Conservation (phyloP, 306 rosid species). For the Cucurbita maxima region DNA sequence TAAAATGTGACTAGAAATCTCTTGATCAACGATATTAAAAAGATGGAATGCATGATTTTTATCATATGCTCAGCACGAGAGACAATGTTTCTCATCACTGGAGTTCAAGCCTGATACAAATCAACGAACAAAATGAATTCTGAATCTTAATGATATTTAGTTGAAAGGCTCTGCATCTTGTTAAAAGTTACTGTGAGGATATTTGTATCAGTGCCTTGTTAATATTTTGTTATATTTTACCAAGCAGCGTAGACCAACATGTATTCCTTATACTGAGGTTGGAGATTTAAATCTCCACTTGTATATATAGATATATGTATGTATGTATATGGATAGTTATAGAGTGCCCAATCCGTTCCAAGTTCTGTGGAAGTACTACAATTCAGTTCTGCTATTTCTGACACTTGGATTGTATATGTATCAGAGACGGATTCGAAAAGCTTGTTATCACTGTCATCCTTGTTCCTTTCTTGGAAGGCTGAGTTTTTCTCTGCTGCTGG, state of each 20-base stretch:
- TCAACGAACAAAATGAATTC: neutral
- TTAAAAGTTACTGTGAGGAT: neutral
- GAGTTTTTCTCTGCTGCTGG: neutral
- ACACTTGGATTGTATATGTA: neutral
- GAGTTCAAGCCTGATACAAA: neutral
- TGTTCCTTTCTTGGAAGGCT: neutral
- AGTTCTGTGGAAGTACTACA: neutral
- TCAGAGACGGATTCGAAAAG: neutral
- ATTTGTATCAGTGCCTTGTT: neutral
- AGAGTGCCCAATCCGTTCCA: neutral
- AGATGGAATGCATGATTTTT: neutral
- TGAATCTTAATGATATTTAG: neutral
- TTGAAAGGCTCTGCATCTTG: neutral
- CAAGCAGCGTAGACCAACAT: neutral
- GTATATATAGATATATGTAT: too few species aligned
- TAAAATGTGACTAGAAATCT: neutral
- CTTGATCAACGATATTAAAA: neutral
- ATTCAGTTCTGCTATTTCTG: neutral
- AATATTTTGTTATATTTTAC: neutral
- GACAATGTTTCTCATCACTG: neutral
- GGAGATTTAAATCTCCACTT: too few species aligned
- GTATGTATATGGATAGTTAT: neutral
- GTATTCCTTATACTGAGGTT: too few species aligned
- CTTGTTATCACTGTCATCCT: neutral
- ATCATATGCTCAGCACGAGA: neutral